Base-by-base conservation (phyloP, 2,329 filamentous ascomycete genomes). In the Zopfia rhizophila region DNA sequence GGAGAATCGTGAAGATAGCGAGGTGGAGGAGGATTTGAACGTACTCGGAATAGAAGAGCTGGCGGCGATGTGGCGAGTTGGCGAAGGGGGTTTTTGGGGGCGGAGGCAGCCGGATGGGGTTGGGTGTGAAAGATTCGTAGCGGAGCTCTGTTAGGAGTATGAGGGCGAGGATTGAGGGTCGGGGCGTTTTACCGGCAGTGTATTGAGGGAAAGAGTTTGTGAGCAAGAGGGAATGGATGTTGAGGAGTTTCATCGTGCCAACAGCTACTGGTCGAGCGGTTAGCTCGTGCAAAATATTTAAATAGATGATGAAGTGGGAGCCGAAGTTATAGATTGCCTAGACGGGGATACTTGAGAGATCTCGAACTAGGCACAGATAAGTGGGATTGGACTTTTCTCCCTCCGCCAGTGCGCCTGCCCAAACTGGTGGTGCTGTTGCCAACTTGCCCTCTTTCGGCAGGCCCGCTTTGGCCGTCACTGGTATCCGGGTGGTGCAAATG, bases 121-220 rank as follows among this genome's bases (percentile, higher is more conserved):
- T 76, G 37, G 73, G 73, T 1, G 63, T 69, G 55, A 76, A 76
- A 12, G 71, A 74, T 44, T 76, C 73, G 51, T 75, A 75, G 38
- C 73, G 69, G 7, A 76, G 56, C 51, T 76, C 73, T 1, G 70
- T 75, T 8, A 75, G 48, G 12, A 72, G 43, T 8, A 74, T 58
- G 11, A 75, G 53, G 2, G 54, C 38, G 8, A 43, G 30, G 13
- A 49, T 31, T 2, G 45, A 38, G 14, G 53, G 51, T 4, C 27
- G 27, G 7, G 52, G 52, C 7, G 53, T 53, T 2, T 10, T 24
- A 7, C 56, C 48, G 19, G 58, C 58, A 11, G 60, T 61, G 50
- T 74, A 74, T 38, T 41, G 52, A 8, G 70, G 73, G 8, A 70
- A 55, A 8, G 56, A 48, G 38, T 70, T 51, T 13, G 63, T 63